A percentile compares a stretch with the other conserved stretches of the same genome.
These are phyloP conservation scores for Cyberlindnera galapagoensis DNA, from an alignment of 805 yeast species.

Conservation along the genomic window DNA sequence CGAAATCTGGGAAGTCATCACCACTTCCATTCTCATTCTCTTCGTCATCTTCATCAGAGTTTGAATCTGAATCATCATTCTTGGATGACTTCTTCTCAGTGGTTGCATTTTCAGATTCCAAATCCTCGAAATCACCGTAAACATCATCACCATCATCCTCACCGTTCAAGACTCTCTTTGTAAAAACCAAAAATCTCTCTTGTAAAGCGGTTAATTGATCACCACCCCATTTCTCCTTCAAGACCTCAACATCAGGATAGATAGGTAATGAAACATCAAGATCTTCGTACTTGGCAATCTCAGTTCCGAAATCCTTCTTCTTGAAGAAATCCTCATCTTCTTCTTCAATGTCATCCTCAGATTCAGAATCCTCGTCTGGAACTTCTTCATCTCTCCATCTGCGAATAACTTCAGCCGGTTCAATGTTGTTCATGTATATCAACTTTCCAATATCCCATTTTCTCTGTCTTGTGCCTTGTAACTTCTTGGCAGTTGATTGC, in stretches of 20 bases:
- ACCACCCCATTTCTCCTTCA: constrained; percentile 40
- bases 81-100: constrained; percentile 14
- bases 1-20: constrained; percentile 21
- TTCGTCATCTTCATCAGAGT: constrained; percentile 39
- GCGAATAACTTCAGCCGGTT: constrained; percentile 63
- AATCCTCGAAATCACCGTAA: constrained; percentile 52
- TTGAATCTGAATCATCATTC: constrained; percentile 23
- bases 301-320: constrained; percentile 37
- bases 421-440: constrained; percentile 70
- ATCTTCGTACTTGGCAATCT: constrained; percentile 23
- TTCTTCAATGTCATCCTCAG: constrained; percentile 30
- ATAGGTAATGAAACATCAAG: constrained; percentile 33
- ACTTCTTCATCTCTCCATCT: constrained; percentile 60
- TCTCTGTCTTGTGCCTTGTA: constrained; percentile 46
- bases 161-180: constrained; percentile 33
- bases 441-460: constrained; percentile 78
- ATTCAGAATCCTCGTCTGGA: constrained; percentile 37
- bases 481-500: constrained; percentile 49
- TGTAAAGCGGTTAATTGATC: constrained; percentile 37
- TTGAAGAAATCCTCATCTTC: constrained; percentile 51
- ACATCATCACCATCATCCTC: constrained; percentile 33
- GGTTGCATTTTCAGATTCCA: constrained; percentile 28
- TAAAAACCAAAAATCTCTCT: constrained; percentile 47
- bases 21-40: constrained; percentile 35
- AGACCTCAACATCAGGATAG: constrained; percentile 35